These are phyloP conservation scores for Hericium rajendrae DNA, from an alignment of 768 basidiomycete genomes.

Conservation along the genomic window DNA sequence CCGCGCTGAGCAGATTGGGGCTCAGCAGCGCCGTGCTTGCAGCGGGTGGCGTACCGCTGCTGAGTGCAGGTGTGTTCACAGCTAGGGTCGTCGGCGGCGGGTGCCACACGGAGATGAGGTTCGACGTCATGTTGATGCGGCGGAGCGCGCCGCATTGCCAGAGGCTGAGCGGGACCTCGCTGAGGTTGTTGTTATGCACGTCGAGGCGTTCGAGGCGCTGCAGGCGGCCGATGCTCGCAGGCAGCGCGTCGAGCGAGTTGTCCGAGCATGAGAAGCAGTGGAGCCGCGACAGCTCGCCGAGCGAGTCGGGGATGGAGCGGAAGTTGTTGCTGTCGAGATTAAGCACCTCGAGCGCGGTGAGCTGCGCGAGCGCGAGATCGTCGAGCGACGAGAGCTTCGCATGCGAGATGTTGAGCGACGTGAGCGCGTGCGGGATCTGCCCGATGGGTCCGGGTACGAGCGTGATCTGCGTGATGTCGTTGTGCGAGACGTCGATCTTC, in stretches of 20 bases:
- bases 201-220: conserved; percentile 70
- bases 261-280: conserved; percentile 80
- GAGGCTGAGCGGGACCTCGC: conserved; percentile 59
- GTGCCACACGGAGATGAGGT: conserved; percentile 66
- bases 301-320: conserved; percentile 70
- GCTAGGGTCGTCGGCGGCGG: conserved; percentile 38
- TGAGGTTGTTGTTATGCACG: conserved; percentile 85
- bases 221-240: conserved; percentile 65
- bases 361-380: conserved; percentile 59
- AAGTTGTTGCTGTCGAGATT: conserved; percentile 84
- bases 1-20: background rate
- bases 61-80: background rate
- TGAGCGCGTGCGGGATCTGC: conserved; percentile 46
- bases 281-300: conserved; percentile 67
- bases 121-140: conserved; percentile 81
- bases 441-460: conserved; percentile 42
- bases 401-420: conserved; percentile 75
- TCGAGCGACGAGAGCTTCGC: conserved; percentile 82
- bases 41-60: background rate
- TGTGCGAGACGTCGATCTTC: conserved; percentile 70
- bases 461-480: conserved; percentile 78
- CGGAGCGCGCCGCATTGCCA: conserved; percentile 77
- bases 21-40: background rate
- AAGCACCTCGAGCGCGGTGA: conserved; percentile 61
- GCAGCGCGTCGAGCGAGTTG: conserved; percentile 74